Evolutionary conservation across 1,284 basidiomycete genomes (phyloP), one percentile per base, ranked within the genome.

Genomic region (Garcileccinum viscosum): DNA sequence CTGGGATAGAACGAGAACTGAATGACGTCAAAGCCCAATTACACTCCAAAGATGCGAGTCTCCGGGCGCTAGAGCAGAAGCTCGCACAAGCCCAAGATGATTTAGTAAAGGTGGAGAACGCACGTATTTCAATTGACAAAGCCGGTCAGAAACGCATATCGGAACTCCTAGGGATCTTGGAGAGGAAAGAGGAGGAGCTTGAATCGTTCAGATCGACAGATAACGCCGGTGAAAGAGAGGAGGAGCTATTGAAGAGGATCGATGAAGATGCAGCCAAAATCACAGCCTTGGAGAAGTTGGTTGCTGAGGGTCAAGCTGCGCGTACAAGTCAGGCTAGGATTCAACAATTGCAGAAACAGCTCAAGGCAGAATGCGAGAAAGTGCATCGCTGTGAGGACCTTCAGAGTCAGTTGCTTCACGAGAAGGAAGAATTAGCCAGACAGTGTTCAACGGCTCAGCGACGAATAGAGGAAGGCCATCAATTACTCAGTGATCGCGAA

Each of bases 191-290:
- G 44, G 89, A 88, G 40, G 90, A 92, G 69, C 72, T 92, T n/a
- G 78, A 78, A 15, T 84, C 82, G 56, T 66, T 88, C 53, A 82
- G 76, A 72, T 81, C 77, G 50, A 79, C 82, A 67, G 79, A 79
- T 50, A 69, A 78, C 35, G 76, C 77, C 22, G 80, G 86, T 53
- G 78, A 84, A 71, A 73, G 84, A 63, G 90, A 92, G 75, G 84
- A 85, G 42, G 88, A 89, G 69, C 73, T 91, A 44, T 70, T 90
- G 71, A 81, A 82, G 73, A 82, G 90, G 70, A 88, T 92, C 42
- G 90, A 92, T 60, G 89, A 90, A 74, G 90, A 92, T 68, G 87
- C 88, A 58, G 87, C 86, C 1, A 90, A 87, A 78, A 89, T 90
- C 37, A 75, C 77, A 7, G 83, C 87, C 4, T 74, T 91, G 64